A percentile compares a stretch with the other conserved stretches of the same genome.
Evolutionary conservation across 1,284 basidiomycete species (phyloP).

Genomic region (Malassezia globosa): DNA sequence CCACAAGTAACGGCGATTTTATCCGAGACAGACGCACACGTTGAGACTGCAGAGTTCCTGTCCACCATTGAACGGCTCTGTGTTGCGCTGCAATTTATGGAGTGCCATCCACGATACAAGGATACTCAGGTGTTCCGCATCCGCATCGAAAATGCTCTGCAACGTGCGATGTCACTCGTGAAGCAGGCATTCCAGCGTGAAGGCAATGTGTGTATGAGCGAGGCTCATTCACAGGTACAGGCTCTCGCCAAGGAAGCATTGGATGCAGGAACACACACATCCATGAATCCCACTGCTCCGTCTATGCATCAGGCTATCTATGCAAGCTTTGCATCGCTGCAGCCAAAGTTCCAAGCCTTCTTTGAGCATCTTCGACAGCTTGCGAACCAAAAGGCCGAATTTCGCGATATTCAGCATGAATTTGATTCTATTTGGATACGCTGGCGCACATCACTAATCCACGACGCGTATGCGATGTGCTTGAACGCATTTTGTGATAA

Average conservation of each 20-base stretch:
- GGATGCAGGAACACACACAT: neutral
- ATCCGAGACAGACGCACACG: conserved; percentile 21
- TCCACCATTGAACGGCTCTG: conserved; percentile 36
- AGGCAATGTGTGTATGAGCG: neutral
- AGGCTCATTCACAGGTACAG: neutral
- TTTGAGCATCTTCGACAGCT: conserved; percentile 1
- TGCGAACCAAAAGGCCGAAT: neutral
- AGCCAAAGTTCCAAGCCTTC: neutral
- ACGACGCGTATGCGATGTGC: neutral
- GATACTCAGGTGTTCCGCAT: conserved; percentile 38
- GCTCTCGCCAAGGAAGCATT: too few relatives aligned
- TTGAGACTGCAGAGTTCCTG: conserved; percentile 28
- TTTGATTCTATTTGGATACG: neutral
- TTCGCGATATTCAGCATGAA: neutral
- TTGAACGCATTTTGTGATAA: neutral
- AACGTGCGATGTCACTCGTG: conserved; percentile 5
- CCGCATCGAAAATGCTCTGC: conserved; percentile 16
- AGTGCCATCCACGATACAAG: conserved; percentile 21
- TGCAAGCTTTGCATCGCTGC: neutral
- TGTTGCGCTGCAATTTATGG: conserved; percentile 30
- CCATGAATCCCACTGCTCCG: neutral
- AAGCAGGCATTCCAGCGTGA: neutral
- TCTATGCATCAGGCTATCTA: neutral
- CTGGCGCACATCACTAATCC: conserved; percentile 5
- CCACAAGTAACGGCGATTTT: conserved; percentile 33